Percentiles rank a stretch among this genome's conserved stretches.
Evolutionary conservation across 176 grass and related monocot genomes (phyloP).

Genomic region (Oryza punctata): DNA sequence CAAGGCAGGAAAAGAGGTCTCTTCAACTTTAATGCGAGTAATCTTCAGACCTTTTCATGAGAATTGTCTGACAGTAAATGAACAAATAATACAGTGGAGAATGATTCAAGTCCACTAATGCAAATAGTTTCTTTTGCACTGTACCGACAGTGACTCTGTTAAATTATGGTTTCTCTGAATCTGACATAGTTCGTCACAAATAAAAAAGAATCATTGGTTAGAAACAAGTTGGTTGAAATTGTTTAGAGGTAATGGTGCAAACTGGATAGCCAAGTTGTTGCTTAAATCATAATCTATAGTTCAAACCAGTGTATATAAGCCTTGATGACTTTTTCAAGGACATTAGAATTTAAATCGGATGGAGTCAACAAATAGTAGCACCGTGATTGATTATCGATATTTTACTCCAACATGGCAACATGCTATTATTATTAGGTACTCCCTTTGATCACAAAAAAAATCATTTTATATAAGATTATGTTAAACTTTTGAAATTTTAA

Average conservation of each 20-base stretch:
- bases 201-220: background rate
- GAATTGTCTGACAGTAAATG: background rate
- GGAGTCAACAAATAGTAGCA: background rate
- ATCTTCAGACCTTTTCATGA: constrained; percentile 17
- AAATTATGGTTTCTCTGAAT: constrained; percentile 3
- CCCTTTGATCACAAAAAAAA: background rate
- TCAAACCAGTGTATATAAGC: background rate
- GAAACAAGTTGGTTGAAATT: background rate
- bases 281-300: background rate
- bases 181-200: background rate
- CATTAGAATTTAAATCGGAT: background rate
- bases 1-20: constrained; percentile 24
- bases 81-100: background rate
- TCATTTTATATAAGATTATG: background rate
- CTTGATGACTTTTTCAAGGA: background rate
- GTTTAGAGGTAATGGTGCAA: constrained; percentile 1
- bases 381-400: background rate
- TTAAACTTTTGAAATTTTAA: background rate
- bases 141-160: background rate
- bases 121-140: background rate
- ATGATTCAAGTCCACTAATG: constrained; percentile 13
- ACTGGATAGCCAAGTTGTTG: background rate
- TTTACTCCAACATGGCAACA: background rate
- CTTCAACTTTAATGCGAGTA: constrained; percentile 24
- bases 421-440: background rate